Percentiles rank a stretch among this genome's conserved stretches.
Conservation (phyloP, 2,329 filamentous ascomycete species). For the Phyllosticta capitalensis region DNA sequence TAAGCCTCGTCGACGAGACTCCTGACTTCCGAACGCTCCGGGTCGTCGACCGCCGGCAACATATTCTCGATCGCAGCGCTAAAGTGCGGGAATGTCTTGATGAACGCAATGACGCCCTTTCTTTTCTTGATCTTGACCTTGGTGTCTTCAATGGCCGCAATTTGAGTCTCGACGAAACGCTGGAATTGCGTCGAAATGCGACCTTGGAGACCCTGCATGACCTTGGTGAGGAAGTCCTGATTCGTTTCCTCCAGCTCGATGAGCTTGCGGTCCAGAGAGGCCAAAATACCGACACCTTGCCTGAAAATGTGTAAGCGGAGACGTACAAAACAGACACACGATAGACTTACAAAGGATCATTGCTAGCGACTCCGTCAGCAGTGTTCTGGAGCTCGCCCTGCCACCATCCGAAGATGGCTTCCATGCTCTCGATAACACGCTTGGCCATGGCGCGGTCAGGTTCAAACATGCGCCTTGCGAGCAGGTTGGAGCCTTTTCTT, state of each 20-base stretch:
- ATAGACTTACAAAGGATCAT: constrained; percentile 71
- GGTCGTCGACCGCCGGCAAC: constrained; percentile 43
- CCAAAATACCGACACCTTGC: constrained; percentile 82
- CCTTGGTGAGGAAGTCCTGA: constrained; percentile 78
- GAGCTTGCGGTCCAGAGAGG: constrained; percentile 69
- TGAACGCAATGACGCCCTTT: constrained; percentile 91
- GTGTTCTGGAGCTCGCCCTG: constrained; percentile 67
- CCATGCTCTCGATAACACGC: constrained; percentile 77
- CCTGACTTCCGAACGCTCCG: constrained; percentile 54
- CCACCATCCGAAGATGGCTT: constrained; percentile 77
- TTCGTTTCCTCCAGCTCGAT: constrained; percentile 77
- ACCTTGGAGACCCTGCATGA: constrained; percentile 70
- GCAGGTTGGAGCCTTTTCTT: constrained; percentile 63
- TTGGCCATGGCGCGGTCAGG: constrained; percentile 80
- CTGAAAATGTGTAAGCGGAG: constrained; percentile 33
- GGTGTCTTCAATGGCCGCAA: constrained; percentile 91
- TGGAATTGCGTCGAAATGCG: constrained; percentile 67
- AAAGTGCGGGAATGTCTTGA: constrained; percentile 86
- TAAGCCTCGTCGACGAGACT: constrained; percentile 80
- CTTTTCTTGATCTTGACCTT: constrained; percentile 99
- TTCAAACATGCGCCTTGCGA: constrained; percentile 69
- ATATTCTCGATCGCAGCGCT: constrained; percentile 76
- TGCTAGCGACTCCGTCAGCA: constrained; percentile 71
- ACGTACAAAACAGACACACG: background rate
- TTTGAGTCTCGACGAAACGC: constrained; percentile 88